Evolutionary conservation across 1,284 basidiomycete species (phyloP), one percentile per base, ranked within the genome.

Genomic region (Singerocomus rubriflavus): DNA sequence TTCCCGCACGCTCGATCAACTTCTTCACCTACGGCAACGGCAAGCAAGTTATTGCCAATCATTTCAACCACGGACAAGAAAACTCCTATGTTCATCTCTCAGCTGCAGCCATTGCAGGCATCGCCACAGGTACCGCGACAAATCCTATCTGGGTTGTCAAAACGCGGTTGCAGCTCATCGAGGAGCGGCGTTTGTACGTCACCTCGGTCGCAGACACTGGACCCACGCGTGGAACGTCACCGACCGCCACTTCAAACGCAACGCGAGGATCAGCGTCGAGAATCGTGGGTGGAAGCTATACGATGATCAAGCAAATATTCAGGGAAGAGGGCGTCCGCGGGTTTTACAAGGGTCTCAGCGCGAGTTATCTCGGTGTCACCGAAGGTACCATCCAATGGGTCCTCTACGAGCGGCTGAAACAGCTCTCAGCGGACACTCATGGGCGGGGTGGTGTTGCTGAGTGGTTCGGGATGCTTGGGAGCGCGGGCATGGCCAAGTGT

Each of bases 91-190:
- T 99, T 0, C 95, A 99, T 67, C 82, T 99, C 13, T 64, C 75
- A 6, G 91, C 96, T 0, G 97, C 95, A 0, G 90, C 93, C 0
- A 66, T 85, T 5, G 96, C 96, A 0, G 91, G 93, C 7, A 73
- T 98, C 56, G 77, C 81, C 29, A 99, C 96, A 0, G 82, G 94
- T 1, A 89, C 93, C 0, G 91, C 84, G 10, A 98, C 96, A 14
- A 98, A 98, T 67, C 96, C 96, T 0, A 97, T 99, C 40, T 99
- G 96, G 96, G 95, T 99, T 35, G 91, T 99, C 58, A 98, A 98
- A 71, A 99, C 96, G 33, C 84, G 96, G 3, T 65, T 98, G 45
- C 96, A 99, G 67, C 82, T 95, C 29, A 75, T 68, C 6, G 63
- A 71, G 26, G 66, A 65, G 12, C 63, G 57, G 4, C 60, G 60